Base-by-base conservation (phyloP, 495 filamentous ascomycete genomes). In the Amniculicola lignicola region DNA sequence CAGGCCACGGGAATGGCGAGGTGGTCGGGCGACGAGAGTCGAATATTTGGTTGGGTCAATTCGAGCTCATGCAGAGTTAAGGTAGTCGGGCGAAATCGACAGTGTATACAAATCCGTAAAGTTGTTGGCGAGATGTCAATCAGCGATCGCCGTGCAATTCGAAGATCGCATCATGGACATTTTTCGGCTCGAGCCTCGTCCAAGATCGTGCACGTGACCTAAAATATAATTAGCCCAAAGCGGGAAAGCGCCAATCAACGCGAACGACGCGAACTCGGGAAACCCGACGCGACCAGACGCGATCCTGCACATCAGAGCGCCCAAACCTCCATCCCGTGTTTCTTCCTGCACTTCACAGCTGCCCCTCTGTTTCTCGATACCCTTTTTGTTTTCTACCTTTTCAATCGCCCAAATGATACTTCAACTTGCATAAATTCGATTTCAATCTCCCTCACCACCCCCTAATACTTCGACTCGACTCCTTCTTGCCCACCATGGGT, bases 401-500 rank as follows among this genome's bases (percentile, higher is more conserved):
- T 16, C 24, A 52, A 31, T 59, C 24, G 57, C 43, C 22, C 57
- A 49, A 54, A 54, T 54, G 49, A 36, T 50, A 42, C 27, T 16
- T 42, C 33, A 9, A 29, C 38, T 23, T 22, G 15, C 50, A 24
- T 49, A 43, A 39, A 48, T 15, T 28, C 10, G 23, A 38, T 42
- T 37, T 37, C 40, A 40, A 36, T 38, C 44, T 25, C 55, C 57
- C 48, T 42, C 21, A 31, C 43, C 15, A 5, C 51, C 39, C n/a
- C n/a, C n/a, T n/a, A n/a, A n/a, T n/a, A n/a, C n/a, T n/a, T n/a
- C n/a, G n/a, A n/a, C n/a, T n/a, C n/a, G n/a, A n/a, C n/a, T n/a
- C 36, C 38, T 46, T 51, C 57, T 54, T 39, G 2, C 62, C 63
- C 68, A 66, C 69, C 62, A 84, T 84, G 81, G 77, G 80, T 70